These are phyloP conservation scores for Verticillium longisporum DNA, from an alignment of 2,329 filamentous ascomycete species.

Conservation along the genomic window DNA sequence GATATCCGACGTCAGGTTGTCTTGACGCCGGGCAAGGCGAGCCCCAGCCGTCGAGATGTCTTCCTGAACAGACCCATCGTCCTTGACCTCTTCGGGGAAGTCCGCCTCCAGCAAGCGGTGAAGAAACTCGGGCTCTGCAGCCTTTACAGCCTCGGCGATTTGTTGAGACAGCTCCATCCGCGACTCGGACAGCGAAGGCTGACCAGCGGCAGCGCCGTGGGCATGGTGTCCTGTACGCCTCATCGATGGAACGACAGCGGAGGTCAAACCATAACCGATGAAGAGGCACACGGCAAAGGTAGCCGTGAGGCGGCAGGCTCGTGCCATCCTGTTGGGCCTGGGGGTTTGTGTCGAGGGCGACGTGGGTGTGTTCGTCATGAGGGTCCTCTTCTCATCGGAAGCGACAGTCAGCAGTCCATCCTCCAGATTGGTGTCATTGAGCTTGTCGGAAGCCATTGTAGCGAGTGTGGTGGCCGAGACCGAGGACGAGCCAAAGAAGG, in stretches of 20 bases:
- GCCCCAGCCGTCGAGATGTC: constrained; percentile 56
- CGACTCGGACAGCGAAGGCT: background rate
- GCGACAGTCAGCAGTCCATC: constrained; percentile 12
- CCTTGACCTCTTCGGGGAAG: constrained; percentile 56
- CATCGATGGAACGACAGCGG: constrained; percentile 7
- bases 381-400: constrained; percentile 11
- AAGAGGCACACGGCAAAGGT: constrained; percentile 14
- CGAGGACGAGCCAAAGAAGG: constrained; percentile 3
- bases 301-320: constrained; percentile 12
- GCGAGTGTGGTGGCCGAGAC: constrained; percentile 2
- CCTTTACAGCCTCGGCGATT: constrained; percentile 28
- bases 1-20: constrained; percentile 24
- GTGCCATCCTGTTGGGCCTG: constrained; percentile 10
- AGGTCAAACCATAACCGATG: constrained; percentile 15
- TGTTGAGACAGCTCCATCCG: background rate
- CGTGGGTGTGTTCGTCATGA: constrained; percentile 3
- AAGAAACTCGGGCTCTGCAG: constrained; percentile 52
- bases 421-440: constrained; percentile 11
- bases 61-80: constrained; percentile 56
- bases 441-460: constrained; percentile 11
- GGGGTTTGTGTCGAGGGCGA: background rate
- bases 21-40: constrained; percentile 55
- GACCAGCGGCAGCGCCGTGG: background rate
- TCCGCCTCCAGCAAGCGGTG: constrained; percentile 61
- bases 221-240: constrained; percentile 6